Evolutionary conservation across 345 rosid genomes (phyloP).

Genomic region (Hypericum androsaemum): DNA sequence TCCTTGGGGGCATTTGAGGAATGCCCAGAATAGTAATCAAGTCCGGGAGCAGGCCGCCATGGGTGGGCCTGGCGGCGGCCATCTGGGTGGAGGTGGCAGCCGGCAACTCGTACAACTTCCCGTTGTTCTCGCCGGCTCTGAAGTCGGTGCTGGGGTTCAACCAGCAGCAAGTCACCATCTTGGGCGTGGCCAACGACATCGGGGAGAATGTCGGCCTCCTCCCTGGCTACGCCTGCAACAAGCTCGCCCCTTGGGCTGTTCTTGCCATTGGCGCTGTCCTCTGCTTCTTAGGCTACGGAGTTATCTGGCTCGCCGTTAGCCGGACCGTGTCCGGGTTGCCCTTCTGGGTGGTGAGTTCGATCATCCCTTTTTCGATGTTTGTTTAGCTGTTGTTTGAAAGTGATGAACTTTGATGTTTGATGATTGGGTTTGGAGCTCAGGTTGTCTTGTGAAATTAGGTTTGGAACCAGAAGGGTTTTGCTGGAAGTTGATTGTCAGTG

Average conservation of each 20-base stretch:
- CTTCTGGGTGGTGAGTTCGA: slow-evolving; percentile 61
- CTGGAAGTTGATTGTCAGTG: too few relatives aligned
- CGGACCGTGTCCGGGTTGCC: slow-evolving; percentile 53
- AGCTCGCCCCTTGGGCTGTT: slow-evolving; percentile 85
- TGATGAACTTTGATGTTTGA: too few relatives aligned
- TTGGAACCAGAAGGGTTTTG: too few relatives aligned
- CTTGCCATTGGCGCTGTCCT: slow-evolving; percentile 48
- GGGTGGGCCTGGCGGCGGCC: slow-evolving; percentile 95
- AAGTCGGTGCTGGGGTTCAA: slow-evolving; percentile 68
- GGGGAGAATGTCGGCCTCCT: slow-evolving; percentile 83
- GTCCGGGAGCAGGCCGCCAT: slow-evolving; percentile 86
- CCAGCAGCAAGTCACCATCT: slow-evolving; percentile 74
- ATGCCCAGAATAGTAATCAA: slow-evolving; percentile 47
- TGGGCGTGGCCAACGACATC: slow-evolving; percentile 90
- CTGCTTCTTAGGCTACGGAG: slow-evolving; percentile 85
- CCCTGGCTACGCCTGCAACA: slow-evolving; percentile 81
- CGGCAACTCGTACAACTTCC: slow-evolving; percentile 63
- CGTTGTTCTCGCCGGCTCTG: slow-evolving; percentile 62
- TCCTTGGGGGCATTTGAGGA: too few relatives aligned
- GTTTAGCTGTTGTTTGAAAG: not conserved
- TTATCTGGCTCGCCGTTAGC: slow-evolving; percentile 72
- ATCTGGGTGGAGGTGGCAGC: slow-evolving; percentile 74
- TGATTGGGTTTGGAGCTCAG: too few relatives aligned
- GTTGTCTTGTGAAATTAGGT: too few relatives aligned
- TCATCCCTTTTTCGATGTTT: not conserved